Conservation (phyloP, 257 asterid genomes). For the Solanum chaucha region DNA sequence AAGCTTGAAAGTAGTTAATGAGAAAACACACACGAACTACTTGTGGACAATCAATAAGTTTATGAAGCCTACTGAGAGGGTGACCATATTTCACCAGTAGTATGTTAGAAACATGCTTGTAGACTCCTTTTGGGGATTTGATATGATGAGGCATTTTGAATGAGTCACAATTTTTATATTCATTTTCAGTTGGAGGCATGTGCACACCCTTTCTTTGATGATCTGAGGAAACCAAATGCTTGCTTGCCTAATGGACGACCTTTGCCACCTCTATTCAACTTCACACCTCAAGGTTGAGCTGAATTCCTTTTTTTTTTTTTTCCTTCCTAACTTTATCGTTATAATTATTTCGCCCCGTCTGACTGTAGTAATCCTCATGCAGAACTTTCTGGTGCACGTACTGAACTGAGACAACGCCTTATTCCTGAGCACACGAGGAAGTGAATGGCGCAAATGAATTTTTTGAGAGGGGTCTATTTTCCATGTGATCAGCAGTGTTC, state of each 20-base stretch:
- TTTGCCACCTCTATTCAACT: conserved; percentile 75
- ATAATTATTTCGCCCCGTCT: not conserved
- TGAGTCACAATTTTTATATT: not conserved
- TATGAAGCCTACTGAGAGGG: not conserved
- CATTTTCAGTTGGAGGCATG: conserved; percentile 50
- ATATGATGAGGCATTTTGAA: not conserved
- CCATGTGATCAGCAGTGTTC: not conserved
- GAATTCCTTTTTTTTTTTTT: not conserved
- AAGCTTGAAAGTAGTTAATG: not conserved
- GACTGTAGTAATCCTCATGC: not conserved
- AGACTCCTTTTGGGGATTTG: not conserved
- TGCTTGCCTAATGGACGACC: conserved; percentile 66
- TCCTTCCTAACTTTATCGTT: not conserved
- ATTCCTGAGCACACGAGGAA: conserved; percentile 1
- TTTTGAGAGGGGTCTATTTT: not conserved
- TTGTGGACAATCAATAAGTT: too few relatives aligned
- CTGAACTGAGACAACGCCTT: conserved; percentile 3
- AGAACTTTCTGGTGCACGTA: conserved; percentile 6
- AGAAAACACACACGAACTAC: not conserved
- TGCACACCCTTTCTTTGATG: conserved; percentile 61
- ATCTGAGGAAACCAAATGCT: conserved; percentile 48
- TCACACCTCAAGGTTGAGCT: conserved; percentile 52
- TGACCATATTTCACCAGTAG: not conserved
- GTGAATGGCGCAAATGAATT: not conserved
- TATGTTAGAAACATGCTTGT: not conserved